Evolutionary conservation across 1,284 basidiomycete genomes (phyloP), one percentile per base, ranked within the genome.

Genomic region (Irpex lacteus): DNA sequence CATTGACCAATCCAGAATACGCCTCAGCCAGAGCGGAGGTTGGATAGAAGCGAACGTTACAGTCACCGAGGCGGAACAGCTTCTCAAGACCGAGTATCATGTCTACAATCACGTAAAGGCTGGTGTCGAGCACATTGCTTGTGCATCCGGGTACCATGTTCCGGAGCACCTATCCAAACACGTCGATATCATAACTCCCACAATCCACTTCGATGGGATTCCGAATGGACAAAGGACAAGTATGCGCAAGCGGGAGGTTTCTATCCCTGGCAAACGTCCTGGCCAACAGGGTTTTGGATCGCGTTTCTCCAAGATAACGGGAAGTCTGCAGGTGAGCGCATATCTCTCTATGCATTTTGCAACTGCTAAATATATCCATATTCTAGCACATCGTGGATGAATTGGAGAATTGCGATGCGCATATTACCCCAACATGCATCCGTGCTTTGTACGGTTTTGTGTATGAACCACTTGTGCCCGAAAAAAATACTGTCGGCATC

Each of bases 401-500:
- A 15, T 15, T 44, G 11, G 67, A 66, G 44, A 60, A 69, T 57
- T 88, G 86, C 68, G 71, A 74, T 15, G 71, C 70, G 5, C 77
- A 73, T 2, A 81, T 88, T 62, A 87, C 85, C 0, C 85, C 85
- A 6, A 74, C 82, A 4, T 89, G 86, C 69, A 72, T 89, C 60
- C 74, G 81, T 58, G 78, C 79, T 5, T 70, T 88, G 47, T 89
- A 88, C 71, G 84, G 82, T 3, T 76, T 77, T 11, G 9, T 15
- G 11, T 85, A 86, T 67, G 77, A 78, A 0, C 84, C 85, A 2
- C 68, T 72, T 5, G 75, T 82, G 3, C 79, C 80, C 0, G 71
- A 70, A 37, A 76, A 71, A 60, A 88, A 86, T 70, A 81, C 76
- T 26, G 77, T 88, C 54, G 87, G 85, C 59, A 80, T 88, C 59